Percentiles rank a stretch among this genome's conserved stretches.
phyloP scores from a whole-genome alignment of 148 eudicot species.

The Diospyros lotus region DNA sequence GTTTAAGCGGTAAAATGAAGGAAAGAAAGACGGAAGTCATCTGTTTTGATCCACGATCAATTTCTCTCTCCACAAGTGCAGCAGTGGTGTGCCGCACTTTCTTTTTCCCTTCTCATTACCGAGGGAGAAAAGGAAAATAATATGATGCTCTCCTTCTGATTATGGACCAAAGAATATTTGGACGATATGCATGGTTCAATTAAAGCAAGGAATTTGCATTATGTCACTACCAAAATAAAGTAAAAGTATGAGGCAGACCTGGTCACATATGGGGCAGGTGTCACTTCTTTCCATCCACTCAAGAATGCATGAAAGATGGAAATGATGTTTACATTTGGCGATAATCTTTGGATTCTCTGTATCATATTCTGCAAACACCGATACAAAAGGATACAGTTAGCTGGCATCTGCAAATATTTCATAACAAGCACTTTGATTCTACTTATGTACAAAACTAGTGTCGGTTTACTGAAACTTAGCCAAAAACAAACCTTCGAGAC shows the following conservation, averaged over 20 bases:
- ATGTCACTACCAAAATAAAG: not conserved
- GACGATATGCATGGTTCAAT: not conserved
- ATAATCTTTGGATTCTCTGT: slow-evolving; percentile 67
- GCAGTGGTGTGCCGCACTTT: too few relatives aligned
- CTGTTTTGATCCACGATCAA: not conserved
- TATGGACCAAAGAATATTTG: too few relatives aligned
- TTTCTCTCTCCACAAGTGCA: not conserved
- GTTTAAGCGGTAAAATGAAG: not conserved
- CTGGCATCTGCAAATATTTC: not conserved
- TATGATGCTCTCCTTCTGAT: too few relatives aligned
- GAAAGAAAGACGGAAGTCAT: not conserved
- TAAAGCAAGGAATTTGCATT: not conserved
- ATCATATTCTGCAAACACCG: slow-evolving; percentile 57
- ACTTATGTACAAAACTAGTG: not conserved
- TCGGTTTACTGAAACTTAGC: slow-evolving; percentile 2
- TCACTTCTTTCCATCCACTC: slow-evolving; percentile 99
- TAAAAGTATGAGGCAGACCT: slow-evolving; percentile 38
- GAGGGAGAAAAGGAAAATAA: too few relatives aligned
- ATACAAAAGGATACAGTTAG: slow-evolving; percentile 6
- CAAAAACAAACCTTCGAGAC: slow-evolving; percentile 69
- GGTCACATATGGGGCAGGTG: slow-evolving; percentile 82
- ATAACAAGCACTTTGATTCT: not conserved
- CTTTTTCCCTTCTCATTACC: too few relatives aligned
- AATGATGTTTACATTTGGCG: slow-evolving; percentile 77
- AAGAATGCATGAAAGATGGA: slow-evolving; percentile 89